These are phyloP conservation scores for Pulveroboletus sp. DNA, from an alignment of 768 basidiomycete genomes.

Conservation along the genomic window DNA sequence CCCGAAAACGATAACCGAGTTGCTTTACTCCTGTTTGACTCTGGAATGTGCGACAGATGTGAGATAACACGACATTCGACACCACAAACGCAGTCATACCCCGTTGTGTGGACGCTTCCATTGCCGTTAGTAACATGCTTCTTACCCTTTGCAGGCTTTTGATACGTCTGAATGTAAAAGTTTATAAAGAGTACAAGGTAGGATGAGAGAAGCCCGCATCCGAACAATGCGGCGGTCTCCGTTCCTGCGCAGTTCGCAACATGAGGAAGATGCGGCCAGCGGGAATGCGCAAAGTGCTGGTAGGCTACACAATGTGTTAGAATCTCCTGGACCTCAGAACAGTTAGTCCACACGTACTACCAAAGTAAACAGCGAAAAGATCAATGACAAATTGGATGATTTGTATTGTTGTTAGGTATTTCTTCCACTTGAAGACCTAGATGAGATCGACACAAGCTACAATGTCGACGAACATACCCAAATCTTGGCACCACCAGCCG, in stretches of 20 bases:
- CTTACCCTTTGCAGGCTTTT: slow-evolving; percentile 49
- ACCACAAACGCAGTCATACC: slow-evolving; percentile 18
- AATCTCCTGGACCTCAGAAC: background rate
- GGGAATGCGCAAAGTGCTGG: slow-evolving; percentile 69
- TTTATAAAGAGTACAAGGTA: slow-evolving; percentile 96
- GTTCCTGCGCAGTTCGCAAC: slow-evolving; percentile 84
- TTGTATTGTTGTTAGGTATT: slow-evolving; percentile 94
- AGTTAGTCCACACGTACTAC: slow-evolving; percentile 57
- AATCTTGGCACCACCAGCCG: slow-evolving; percentile 93
- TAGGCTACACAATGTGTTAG: slow-evolving; percentile 48
- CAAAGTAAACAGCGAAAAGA: slow-evolving; percentile 87
- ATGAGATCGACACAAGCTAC: slow-evolving; percentile 1
- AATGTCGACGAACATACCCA: slow-evolving; percentile 60
- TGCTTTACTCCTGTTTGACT: slow-evolving; percentile 33
- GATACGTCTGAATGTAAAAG: slow-evolving; percentile 85
- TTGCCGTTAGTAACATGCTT: slow-evolving; percentile 38
- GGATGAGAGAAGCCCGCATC: slow-evolving; percentile 81
- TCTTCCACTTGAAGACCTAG: slow-evolving; percentile 77
- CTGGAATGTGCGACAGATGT: slow-evolving; percentile 16
- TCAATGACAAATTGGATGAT: slow-evolving; percentile 96
- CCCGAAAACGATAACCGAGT: background rate
- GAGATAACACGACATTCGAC: background rate
- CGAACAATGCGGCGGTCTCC: slow-evolving; percentile 83
- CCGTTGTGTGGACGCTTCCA: slow-evolving; percentile 39
- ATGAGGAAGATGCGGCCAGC: slow-evolving; percentile 62